Base-by-base conservation (phyloP, 2,329 filamentous ascomycete genomes). In the Peltaster fructicola region DNA sequence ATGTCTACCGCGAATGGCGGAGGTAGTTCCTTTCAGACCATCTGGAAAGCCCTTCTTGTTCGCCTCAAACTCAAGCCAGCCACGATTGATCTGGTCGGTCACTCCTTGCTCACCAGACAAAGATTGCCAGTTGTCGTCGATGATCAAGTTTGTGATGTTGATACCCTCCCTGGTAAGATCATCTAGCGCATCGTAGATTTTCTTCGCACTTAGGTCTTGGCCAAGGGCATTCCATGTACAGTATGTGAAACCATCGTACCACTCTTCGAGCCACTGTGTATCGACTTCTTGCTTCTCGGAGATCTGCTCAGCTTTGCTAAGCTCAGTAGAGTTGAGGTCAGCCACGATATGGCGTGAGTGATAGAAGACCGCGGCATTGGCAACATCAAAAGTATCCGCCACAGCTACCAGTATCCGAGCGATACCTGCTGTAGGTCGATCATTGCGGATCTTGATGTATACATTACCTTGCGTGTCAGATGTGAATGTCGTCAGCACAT, bases 181-280 rank as follows among this genome's bases (percentile, higher is more conserved):
- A 30, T 81, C 68, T 1, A 95, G 57, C 2, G 84, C 81, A 19
- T 69, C 51, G 8, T 82, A 57, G 8, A 98, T 67, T 39, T 81
- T 90, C 11, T 79, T 61, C 31, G 85, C 78, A 0, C 73, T 88
- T 16, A 98, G 59, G 21, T 73, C 57, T 40, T 90, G 80, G 0
- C 88, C 88, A 0, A 98, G 59, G 0, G 73, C 77, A 44, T 95
- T 98, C 88, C 88, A 98, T 1, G 88, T 98, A 47, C 88, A 98
- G 45, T 88, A 98, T 1, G 82, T 79, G 17, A 98, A 57, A 0
- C 82, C 81, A 47, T 95, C 88, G 44, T 84, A 84, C 82, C 84
- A 93, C 30, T 78, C 70, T 34, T 88, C 71, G 23, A 79, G 55
- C 81, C 81, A 92, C 44, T 70, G 51, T 5, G 46, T 40, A 18